Evolutionary conservation across 2,329 filamentous ascomycete species (phyloP), one percentile per base, ranked within the genome.

Genomic region (Paraconiothyrium brasiliense): DNA sequence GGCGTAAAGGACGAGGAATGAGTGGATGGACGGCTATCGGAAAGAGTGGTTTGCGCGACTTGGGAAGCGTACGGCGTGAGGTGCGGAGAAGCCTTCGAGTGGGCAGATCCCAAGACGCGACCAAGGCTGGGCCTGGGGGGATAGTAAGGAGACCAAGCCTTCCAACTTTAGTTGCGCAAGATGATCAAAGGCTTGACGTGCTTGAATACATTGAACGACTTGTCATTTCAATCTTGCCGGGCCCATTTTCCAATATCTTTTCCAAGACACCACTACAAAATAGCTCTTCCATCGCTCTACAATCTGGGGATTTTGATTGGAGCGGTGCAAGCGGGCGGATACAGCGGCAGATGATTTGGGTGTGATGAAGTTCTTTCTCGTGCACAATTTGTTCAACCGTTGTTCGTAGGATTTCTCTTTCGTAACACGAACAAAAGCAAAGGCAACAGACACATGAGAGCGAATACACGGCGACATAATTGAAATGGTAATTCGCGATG

Each of bases 81-180:
- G 54, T 47, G 54, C 10, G 34, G 54, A 56, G 43, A 56, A 56
- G 54, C 54, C 37, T 47, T 37, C 16, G 30, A 9, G 27, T 14
- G 48, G 48, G 14, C 24, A 20, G 30, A 20, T 20, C 11, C 54
- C 54, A 56, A 56, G 54, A 48, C 24, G 20, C 43, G 39, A 34
- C 43, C 41, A 56, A 47, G 54, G 20, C 54, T 32, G 52, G 30
- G 27, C 51, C 41, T 34, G 30, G 52, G 27, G 24, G 37, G 30
- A 56, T 37, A 9, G 41, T 24, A 22, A 6, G 2, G 43, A 20
- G 27, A 24, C n/a, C 54, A 56, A 56, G 54, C 41, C 41, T 46
- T 24, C 4, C 3, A 27, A 27, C 4, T n/a, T 56, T 47, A 27
- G 27, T 34, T 41, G 14, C 35, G 37, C 22, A 35, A 37, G 24